Base-by-base conservation (phyloP, 2,329 filamentous ascomycete genomes). In the Talaromyces rugulosus region DNA sequence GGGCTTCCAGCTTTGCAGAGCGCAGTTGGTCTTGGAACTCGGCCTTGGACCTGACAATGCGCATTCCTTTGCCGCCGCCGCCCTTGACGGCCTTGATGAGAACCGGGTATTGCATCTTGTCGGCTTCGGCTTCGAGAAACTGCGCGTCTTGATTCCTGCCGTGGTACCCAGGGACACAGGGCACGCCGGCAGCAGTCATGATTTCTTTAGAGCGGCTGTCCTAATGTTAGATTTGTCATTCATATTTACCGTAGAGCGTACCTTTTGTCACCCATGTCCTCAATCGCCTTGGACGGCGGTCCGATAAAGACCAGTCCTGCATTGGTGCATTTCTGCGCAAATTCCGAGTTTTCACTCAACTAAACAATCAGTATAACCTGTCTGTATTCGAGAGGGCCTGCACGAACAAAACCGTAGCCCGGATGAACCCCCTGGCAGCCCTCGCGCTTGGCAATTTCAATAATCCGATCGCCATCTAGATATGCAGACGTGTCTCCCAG, bases 111-210 rank as follows among this genome's bases (percentile, higher is more conserved):
- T 85, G 84, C 68, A 90, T 88, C 66, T 90, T 86, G 68, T 85
- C 85, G 7, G 95, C 94, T 73, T 94, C 87, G 9, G 81, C 78
- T 60, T 91, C 83, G 31, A 89, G 78, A 63, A 83, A 81, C 8
- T 77, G 73, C 1, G 84, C 80, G 56, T 89, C 86, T 78, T 99
- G 95, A 58, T 96, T 91, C 1, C 82, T 71, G 18, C 95, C 95
- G 74, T 98, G 95, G 71, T 99, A 99, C 0, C 95, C 95, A 0
- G 95, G 95, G 56, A 99, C 95, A 71, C 95, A 98, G 4, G 93
- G 93, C 3, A 99, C 95, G 8, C 92, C 92, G n/a, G 95, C 94
- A 4, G 87, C 87, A 36, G 86, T 92, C 95, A 99, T 98, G 72
- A 99, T 97, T 73, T 96, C 90, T 77, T 99, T 99, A 58, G 91